Evolutionary conservation across 495 filamentous ascomycete species (phyloP), one percentile per base, ranked within the genome.

Genomic region (Gamarada debralockiae): DNA sequence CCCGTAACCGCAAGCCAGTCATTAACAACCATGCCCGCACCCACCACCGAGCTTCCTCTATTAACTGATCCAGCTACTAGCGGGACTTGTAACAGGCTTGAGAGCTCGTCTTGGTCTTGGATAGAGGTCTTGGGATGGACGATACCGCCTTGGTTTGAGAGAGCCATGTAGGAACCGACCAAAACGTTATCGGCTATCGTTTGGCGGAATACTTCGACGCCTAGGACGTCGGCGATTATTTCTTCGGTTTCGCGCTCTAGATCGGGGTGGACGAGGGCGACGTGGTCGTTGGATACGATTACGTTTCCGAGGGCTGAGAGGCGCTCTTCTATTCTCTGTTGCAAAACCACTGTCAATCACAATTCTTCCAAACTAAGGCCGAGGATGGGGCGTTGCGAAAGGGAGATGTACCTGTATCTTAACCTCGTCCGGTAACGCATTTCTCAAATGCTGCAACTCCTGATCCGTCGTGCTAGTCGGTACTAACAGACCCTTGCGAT

Each of bases 1-100:
- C 93, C 90, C 2, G 91, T 95, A n/a, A 98, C 89, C 8, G 93
- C 95, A 71, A 97, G 80, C 93, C 93, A 97, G 74, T 98, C 93
- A 66, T 98, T 98, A 50, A 98, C 93, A 9, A 98, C 93, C 89
- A 97, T 96, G 21, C 93, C 93, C 10, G 93, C 93, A 21, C 93
- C 93, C 25, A 98, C 90, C n/a, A 97, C 91, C 37, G 89, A 81
- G 55, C 82, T 87, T 29, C 93, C 95, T 51, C 93, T 81, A 71
- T 98, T 98, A 18, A 98, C 85, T 62, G 81, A 87, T 25, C 93
- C 93, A 0, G 93, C 93, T 2, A 98, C 93, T 2, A 98, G 81
- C 9, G 93, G 93, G 43, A 98, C 92, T 72, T 97, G 93, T 57
- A 98, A 79, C 64, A 98, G 73, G 59, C 85, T 90, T 56, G 85